These are phyloP conservation scores for Pleurostoma richardsiae DNA, from an alignment of 2,329 filamentous ascomycete genomes.

Conservation along the genomic window DNA sequence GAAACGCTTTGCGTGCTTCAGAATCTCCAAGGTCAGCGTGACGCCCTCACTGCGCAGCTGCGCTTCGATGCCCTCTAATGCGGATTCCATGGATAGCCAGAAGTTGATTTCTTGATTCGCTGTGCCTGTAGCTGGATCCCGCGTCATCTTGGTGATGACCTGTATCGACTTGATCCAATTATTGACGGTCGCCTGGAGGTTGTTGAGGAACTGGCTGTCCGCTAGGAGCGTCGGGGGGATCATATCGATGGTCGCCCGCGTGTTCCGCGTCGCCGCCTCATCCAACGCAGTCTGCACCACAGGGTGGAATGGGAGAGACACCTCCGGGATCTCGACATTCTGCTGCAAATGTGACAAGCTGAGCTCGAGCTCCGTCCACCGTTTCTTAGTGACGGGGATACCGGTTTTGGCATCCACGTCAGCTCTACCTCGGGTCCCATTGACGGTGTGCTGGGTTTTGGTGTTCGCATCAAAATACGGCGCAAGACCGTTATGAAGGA, in stretches of 20 bases:
- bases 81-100: slow-evolving; percentile 95
- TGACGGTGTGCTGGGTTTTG: slow-evolving; percentile 66
- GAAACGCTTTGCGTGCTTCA: slow-evolving; percentile 96
- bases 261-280: slow-evolving; percentile 62
- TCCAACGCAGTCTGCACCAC: slow-evolving; percentile 82
- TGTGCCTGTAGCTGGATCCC: slow-evolving; percentile 70
- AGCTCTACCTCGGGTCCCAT: slow-evolving; percentile 64
- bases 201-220: slow-evolving; percentile 90
- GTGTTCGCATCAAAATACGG: slow-evolving; percentile 98
- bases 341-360: slow-evolving; percentile 89
- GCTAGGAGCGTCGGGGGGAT: slow-evolving; percentile 73
- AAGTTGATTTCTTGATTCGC: slow-evolving; percentile 98
- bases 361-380: slow-evolving; percentile 88
- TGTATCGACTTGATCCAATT: slow-evolving; percentile 99
- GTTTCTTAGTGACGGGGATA: slow-evolving; percentile 95
- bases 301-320: slow-evolving; percentile 82
- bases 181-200: slow-evolving; percentile 88
- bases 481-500: slow-evolving; percentile 85
- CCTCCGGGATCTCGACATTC: slow-evolving; percentile 94
- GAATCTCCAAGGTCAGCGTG: slow-evolving; percentile 82
- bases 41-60: slow-evolving; percentile 89
- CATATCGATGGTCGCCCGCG: slow-evolving; percentile 70
- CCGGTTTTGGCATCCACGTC: slow-evolving; percentile 91
- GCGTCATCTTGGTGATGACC: slow-evolving; percentile 87
- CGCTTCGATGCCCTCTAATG: slow-evolving; percentile 83